These are phyloP conservation scores for Immersiporthe knoxdaviesiana DNA, from an alignment of 2,329 filamentous ascomycete genomes.

Conservation along the genomic window DNA sequence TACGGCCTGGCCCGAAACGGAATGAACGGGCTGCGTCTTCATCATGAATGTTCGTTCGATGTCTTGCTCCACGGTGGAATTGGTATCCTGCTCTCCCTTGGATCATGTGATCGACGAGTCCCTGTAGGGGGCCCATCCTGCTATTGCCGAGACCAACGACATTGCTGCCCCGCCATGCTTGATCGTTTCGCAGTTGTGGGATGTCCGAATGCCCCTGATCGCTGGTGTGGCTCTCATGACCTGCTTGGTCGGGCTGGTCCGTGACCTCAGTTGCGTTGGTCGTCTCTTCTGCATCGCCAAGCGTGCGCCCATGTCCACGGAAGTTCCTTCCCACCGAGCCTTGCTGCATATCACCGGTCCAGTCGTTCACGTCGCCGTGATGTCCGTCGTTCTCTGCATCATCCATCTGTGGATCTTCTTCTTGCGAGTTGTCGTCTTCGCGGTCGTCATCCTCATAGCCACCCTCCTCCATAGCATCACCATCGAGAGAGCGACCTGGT, in stretches of 20 bases:
- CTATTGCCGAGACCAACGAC: background rate
- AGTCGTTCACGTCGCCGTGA: background rate
- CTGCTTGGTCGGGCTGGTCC: background rate
- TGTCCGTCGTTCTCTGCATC: background rate
- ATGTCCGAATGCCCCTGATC: background rate
- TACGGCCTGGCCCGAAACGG: conserved; percentile 16
- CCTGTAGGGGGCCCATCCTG: background rate
- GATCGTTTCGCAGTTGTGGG: background rate
- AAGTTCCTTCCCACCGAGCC: background rate
- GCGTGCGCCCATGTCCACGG: conserved; percentile 14
- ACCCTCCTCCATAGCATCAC: background rate
- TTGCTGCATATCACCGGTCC: no score
- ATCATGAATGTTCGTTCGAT: background rate
- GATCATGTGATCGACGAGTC: no score
- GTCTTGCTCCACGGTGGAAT: no score
- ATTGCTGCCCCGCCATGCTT: conserved; percentile 5
- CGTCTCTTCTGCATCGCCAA: background rate
- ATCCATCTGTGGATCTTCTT: background rate
- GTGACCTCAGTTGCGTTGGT: background rate
- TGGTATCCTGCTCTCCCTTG: background rate
- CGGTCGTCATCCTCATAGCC: background rate
- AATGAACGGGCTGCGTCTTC: background rate
- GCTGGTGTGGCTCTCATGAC: background rate
- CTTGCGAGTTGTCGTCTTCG: background rate
- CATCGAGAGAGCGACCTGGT: background rate